Evolutionary conservation across 106 monocot species (phyloP), one percentile per base, ranked within the genome.

Genomic region (Allium sativum): DNA sequence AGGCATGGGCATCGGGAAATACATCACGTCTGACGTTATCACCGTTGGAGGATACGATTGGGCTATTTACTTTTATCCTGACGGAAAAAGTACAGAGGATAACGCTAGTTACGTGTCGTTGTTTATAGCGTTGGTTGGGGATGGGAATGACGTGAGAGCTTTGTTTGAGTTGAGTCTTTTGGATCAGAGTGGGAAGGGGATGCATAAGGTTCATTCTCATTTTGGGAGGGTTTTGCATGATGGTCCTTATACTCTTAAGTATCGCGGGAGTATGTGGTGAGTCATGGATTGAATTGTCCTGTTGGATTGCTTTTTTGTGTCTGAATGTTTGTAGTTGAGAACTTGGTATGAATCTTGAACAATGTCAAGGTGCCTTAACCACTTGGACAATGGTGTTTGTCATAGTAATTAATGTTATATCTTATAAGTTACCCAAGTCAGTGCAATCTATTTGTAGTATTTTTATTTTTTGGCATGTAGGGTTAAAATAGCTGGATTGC

Each of bases 211-310:
- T 10, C 78, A 78, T 13, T 68, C 56, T 15, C 78, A 78, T 57
- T 78, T 78, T 42, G 68, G 63, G 52, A 53, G 78, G 65, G 42
- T 62, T 15, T 63, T 78, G 8, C 72, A 68, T 43, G 73, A 73
- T 43, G 78, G 78, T 21, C 78, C 78, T 0, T 78, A 78, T 62
- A 78, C 78, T 18, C 78, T 78, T 55, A 78, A 78, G 56, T 78
- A 73, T 42, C 72, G 78, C 0, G 78, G 78, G 3, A 78, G 78
- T 65, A 78, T 78, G 78, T 78, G 78, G 78, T 78, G 68, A 63
- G 77, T 62, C 40, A 31, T 31, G 31, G 0, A 31, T 31, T 31
- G 31, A 1, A 31, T 22, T 31, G 31, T 31, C 31, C 1, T 31
- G 31, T 31, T 31, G 31, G 31, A 31, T 31, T 31, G 21, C 14